These are phyloP conservation scores for Mortierella sp. DNA, from an alignment of 371 early-diverging fungal species.

Conservation along the genomic window DNA sequence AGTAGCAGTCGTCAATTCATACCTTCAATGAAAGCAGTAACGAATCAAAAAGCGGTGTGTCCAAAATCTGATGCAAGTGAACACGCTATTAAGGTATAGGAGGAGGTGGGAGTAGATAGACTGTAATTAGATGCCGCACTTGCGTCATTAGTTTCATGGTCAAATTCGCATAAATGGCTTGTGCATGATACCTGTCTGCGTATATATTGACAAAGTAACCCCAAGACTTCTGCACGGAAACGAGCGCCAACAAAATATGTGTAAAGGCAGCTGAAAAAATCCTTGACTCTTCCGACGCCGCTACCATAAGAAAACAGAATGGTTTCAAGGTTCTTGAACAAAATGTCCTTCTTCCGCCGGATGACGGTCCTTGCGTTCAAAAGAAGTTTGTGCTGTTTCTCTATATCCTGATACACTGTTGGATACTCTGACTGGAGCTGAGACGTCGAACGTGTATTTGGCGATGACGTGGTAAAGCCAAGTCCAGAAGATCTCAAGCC, in stretches of 20 bases:
- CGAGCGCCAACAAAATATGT: slow-evolving; percentile 66
- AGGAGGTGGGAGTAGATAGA: not conserved
- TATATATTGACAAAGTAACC: slow-evolving; percentile 69
- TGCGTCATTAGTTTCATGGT: not conserved
- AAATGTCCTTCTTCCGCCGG: slow-evolving; percentile 41
- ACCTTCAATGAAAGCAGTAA: slow-evolving; percentile 73
- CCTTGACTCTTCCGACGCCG: slow-evolving; percentile 55
- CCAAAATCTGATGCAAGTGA: slow-evolving; percentile 71
- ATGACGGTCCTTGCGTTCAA: slow-evolving; percentile 31
- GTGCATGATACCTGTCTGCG: slow-evolving; percentile 61
- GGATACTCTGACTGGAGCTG: slow-evolving; percentile 16
- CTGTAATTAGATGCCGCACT: not conserved
- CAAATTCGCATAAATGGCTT: not conserved
- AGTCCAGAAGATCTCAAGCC: slow-evolving; percentile 20
- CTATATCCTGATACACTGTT: slow-evolving; percentile 28
- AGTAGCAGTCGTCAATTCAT: slow-evolving; percentile 7
- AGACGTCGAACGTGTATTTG: not conserved
- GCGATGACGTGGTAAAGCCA: not conserved
- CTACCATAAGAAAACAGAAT: slow-evolving; percentile 46
- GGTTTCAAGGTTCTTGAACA: slow-evolving; percentile 41
- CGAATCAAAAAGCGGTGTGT: slow-evolving; percentile 68
- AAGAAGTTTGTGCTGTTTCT: slow-evolving; percentile 29
- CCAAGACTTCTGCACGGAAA: slow-evolving; percentile 68
- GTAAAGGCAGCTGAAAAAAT: slow-evolving; percentile 67
- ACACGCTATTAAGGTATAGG: slow-evolving; percentile 57